Percentiles rank a stretch among this genome's conserved stretches.
Evolutionary conservation across 768 basidiomycete species (phyloP).

Genomic region (Pleurotus eryngii): DNA sequence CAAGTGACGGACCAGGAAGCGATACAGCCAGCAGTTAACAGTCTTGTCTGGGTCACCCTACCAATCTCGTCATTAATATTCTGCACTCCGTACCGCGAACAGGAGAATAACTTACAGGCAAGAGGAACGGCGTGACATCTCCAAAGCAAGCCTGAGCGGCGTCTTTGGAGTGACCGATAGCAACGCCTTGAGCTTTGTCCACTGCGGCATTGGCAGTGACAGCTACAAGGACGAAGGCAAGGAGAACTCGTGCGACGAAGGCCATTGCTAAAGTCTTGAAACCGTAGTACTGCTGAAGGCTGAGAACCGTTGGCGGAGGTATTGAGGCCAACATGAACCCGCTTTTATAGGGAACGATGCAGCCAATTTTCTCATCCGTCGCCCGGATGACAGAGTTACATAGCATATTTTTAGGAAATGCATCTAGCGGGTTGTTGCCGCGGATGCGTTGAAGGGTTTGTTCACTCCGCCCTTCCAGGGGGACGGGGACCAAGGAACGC

Average conservation of each 20-base stretch:
- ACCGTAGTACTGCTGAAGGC: background rate
- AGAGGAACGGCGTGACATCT: constrained; percentile 1
- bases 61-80: background rate
- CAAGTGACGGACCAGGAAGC: background rate
- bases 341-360: no score
- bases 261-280: background rate
- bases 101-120: background rate
- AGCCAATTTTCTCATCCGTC: no score
- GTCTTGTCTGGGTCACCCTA: background rate
- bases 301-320: background rate
- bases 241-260: constrained; percentile 1
- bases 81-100: no score
- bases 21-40: constrained; percentile 3
- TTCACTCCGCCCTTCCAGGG: no score
- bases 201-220: background rate
- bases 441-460: no score
- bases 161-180: background rate
- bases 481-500: no score
- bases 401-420: no score
- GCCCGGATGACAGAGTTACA: no score
- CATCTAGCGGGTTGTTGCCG: no score
- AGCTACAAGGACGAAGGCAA: background rate
- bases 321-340: background rate
- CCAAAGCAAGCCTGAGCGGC: constrained; percentile 3
- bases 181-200: background rate